Evolutionary conservation across 1,139 yeast species (phyloP), one percentile per base, ranked within the genome.

Genomic region (Saccharomyces hybrid): DNA sequence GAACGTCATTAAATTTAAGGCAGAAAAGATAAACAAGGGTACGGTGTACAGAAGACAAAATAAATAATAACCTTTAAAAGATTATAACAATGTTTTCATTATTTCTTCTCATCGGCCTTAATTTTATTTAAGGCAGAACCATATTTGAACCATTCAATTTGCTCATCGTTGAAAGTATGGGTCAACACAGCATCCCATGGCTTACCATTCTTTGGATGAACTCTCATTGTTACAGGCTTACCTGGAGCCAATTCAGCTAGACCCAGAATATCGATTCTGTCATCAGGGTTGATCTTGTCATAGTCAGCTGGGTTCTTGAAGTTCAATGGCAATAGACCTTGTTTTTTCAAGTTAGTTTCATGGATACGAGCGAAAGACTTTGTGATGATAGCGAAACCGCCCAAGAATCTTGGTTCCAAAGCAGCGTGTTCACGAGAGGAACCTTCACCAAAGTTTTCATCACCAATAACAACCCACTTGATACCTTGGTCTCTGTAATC

Each of bases 361-460:
- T 85, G 91, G 72, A 93, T 93, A 82, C 99, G 90, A 63, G 99
- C 99, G 75, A 93, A 93, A 50, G 99, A 93, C 79, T 89, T 91
- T 74, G 96, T 88, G 70, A 93, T 86, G 75, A 93, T 90, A 66
- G 97, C 97, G 73, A 86, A 88, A 72, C 95, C 99, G 80, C 99
- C 99, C 73, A 93, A 83, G 93, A 78, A 93, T 82, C 99, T 88
- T 79, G 99, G 99, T 82, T 91, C 97, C 73, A 93, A 85, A 68
- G 99, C 99, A 73, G 99, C 99, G 76, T 93, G 99, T 80, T 93
- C 99, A 84, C 99, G 90, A 69, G 98, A 91, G 59, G 99, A 93
- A 80, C 99, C 99, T 81, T 93, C 99, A 82, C 99, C 99, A 71
- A 90, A 88, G 82, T 93, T 93, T 78, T 93, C 97, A 75, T 90